Evolutionary conservation across 768 basidiomycete genomes (phyloP), one percentile per base, ranked within the genome.

Genomic region (Leccinum fibrillosum): DNA sequence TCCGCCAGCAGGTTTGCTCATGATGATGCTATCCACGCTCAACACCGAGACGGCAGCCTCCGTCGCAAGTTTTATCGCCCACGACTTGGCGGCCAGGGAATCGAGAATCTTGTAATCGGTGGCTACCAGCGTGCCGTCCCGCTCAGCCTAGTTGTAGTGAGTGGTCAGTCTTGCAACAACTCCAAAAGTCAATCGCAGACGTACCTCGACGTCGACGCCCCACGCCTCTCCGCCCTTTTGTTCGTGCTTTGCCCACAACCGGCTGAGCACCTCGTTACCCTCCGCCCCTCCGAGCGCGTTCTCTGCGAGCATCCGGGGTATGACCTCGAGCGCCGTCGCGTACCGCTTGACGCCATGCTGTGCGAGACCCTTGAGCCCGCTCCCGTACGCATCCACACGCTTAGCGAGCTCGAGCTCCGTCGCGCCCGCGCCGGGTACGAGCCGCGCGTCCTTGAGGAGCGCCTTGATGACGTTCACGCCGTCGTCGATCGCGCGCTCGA

Each of bases 21-120:
- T 94, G 77, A 98, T 97, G 71, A 98, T 98, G 68, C 91, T 93
- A 75, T 99, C 97, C 7, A 99, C 97, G 61, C 89, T 90, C 55
- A 99, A 83, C 30, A 97, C 91, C 0, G 92, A 88, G 42, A 90
- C 82, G 1, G 94, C 94, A 17, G 94, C 92, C 69, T 97, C 94
- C 0, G 93, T 93, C 15, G 89, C 94, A n/a, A 94, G 82, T 57
- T 83, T 80, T 65, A 97, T 84, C 1, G 92, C 93, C 93, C 94
- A 96, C 5, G 86, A 77, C 72, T 95, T 96, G 17, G 92, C 90
- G 9, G 86, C 90, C 7, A 95, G 79, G n/a, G 94, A 87, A 70
- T 97, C 94, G 45, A 86, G 84, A 58, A 95, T 92, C 64, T 85
- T 78, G 75, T 80, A 76, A 54, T 85, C 78, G 26, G 81, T 75